Evolutionary conservation across 331 rosid genomes (phyloP), one percentile per base, ranked within the genome.

Genomic region (Arachis monticola): DNA sequence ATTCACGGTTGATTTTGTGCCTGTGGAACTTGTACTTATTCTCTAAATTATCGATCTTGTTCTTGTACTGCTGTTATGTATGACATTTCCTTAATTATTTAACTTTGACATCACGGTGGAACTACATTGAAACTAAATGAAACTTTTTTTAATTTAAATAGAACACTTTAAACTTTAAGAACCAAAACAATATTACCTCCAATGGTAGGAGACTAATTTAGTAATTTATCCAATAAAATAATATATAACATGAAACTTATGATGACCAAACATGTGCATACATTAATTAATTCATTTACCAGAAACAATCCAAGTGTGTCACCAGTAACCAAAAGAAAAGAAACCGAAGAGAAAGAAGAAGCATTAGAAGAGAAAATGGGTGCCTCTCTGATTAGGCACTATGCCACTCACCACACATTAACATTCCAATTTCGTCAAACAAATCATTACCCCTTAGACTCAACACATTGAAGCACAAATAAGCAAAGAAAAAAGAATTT

Each of bases 371-470:
- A 76, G 69, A 71, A 41, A 68, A 76, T 45, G 35, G 65, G 12
- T 35, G 3, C 40, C 40, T 35, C 31, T 53, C 48, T 53, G 3
- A 76, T 81, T 81, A 64, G 84, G 78, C 86, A 72, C 80, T 27
- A 45, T 0, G 77, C 63, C 89, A 79, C 87, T 82, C 51, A 70
- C 45, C 40, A 1, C 40, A 35, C 40, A 2, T 35, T 35, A 35
- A 35, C 40, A 3, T 35, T 35, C 40, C 40, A 35, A 35, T 35
- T 35, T 35, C 40, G 4, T 35, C 11, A n/a, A 42, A 4, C 61
- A 80, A 79, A 85, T 85, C 35, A 85, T 85, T 77, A 69, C 85
- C 4, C 50, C 53, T 14, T 17, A 52, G 89, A 85, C 86, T 73
- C 10, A 45, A 53, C 67, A 50, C 57, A 38, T 45, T 66, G 1